phyloP scores from a whole-genome alignment of 352 stramenopile species.

The Phytopythium ostracodes region DNA sequence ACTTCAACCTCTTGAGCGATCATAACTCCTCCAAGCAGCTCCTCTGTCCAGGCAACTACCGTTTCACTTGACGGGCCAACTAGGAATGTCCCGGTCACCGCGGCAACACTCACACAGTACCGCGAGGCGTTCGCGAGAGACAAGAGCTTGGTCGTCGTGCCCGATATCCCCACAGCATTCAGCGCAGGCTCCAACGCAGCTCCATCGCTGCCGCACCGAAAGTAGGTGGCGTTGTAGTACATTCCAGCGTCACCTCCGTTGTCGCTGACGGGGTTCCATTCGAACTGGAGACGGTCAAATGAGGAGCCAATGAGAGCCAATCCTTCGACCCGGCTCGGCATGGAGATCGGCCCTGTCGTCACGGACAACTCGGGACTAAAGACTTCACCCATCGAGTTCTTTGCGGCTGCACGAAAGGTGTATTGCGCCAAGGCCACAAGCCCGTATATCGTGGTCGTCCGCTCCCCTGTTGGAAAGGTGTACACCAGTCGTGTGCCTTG shows the following conservation, averaged over 20 bases:
- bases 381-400: conserved; percentile 30
- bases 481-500: conserved; percentile 14
- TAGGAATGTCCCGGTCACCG: conserved; percentile 34
- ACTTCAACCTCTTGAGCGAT: conserved; percentile 16
- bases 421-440: conserved; percentile 36
- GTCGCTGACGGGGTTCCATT: conserved; percentile 34
- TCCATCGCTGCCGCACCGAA: conserved; percentile 19
- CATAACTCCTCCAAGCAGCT: conserved; percentile 26
- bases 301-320: conserved; percentile 20
- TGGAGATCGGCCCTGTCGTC: conserved; percentile 29
- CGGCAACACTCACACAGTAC: conserved; percentile 29
- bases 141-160: conserved; percentile 14
- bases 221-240: conserved; percentile 44
- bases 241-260: conserved; percentile 39
- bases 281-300: conserved; percentile 32
- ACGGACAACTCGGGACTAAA: conserved; percentile 18
- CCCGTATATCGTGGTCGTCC: conserved; percentile 23
- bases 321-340: conserved; percentile 24
- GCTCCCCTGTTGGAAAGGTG: conserved; percentile 17
- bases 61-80: conserved; percentile 15
- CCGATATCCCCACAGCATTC: conserved; percentile 1
- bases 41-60: conserved; percentile 28
- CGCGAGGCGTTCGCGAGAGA: conserved; percentile 26
- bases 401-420: conserved; percentile 27
- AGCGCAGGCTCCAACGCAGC: conserved; percentile 2